Evolutionary conservation across 257 asterid genomes (phyloP).

Genomic region (Phtheirospermum japonicum): DNA sequence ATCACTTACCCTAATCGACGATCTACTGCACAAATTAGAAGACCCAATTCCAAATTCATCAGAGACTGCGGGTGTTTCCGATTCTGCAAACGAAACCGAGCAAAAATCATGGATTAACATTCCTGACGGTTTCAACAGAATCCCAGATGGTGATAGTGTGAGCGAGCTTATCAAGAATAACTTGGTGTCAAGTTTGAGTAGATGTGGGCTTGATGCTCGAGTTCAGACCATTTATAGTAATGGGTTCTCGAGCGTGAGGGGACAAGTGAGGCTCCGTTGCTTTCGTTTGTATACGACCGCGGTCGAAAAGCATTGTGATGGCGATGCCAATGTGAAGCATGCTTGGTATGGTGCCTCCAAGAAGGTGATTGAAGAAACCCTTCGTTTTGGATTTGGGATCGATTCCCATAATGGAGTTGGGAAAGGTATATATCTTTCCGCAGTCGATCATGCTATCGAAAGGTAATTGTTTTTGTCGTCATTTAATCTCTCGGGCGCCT

Average conservation of each 20-base stretch:
- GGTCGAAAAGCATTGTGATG: constrained; percentile 26
- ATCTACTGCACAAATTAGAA: no score
- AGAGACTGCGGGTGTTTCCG: no score
- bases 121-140: not conserved
- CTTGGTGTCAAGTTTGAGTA: constrained; percentile 28
- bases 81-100: no score
- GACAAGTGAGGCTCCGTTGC: constrained; percentile 25
- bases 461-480: no score
- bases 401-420: constrained; percentile 10
- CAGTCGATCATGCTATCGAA: constrained; percentile 25
- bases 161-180: constrained; percentile 10
- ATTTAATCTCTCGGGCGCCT: no score
- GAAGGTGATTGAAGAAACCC: constrained; percentile 24
- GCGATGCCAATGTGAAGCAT: constrained; percentile 38
- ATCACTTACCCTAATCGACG: no score
- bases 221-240: constrained; percentile 31
- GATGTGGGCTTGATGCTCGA: constrained; percentile 17
- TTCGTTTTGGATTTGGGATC: constrained; percentile 35
- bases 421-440: constrained; percentile 30
- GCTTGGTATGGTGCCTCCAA: constrained; percentile 46
- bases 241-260: constrained; percentile 23
- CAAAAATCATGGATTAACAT: no score
- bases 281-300: constrained; percentile 30
- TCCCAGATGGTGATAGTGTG: not conserved
- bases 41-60: no score